Base-by-base conservation (phyloP, 108 stramenopile genomes). In the Skeletonema costatum region DNA sequence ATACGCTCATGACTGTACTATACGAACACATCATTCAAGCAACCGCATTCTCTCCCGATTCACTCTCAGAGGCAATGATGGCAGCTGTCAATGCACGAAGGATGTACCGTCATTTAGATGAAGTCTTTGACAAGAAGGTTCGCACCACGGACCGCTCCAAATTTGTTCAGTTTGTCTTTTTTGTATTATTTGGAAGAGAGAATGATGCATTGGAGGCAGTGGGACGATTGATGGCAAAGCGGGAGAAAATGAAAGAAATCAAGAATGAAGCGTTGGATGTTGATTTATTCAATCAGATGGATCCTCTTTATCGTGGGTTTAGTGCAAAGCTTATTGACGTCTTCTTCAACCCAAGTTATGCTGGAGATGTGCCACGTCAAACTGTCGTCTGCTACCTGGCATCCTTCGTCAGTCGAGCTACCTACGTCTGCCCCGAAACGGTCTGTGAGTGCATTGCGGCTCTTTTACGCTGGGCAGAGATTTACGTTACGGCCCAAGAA, bases 141-240 rank as follows among this genome's bases (percentile, higher is more conserved):
- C 62, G 98, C 32, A 91, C 90, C 46, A 98, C 98, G 25, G 92
- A 98, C 86, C 89, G 97, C 58, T 95, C 92, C 62, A 99, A 99
- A 75, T 98, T 94, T 85, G 97, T 98, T 4, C 98, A 98, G 70
- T 99, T 97, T 66, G 76, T 91, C 31, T 84, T 98, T 25, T 92
- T 99, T 68, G 86, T 89, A 51, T 66, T 93, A 29, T 97, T 95
- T 75, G 97, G 91, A 16, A 76, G 92, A 61, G 94, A 96, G 53
- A 68, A 75, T 35, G 83, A 87, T 38, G 71, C 76, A 21, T 17
- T 78, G 25, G 77, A 77, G 46, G 76, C 75, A 39, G 82, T 77
- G 32, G 72, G 76, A 1, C 65, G 58, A 41, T 74, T 83, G 72
- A 73, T 83, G 68, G 32, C 76, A 17, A 60, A 74, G 68, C 68